These are phyloP conservation scores for Kwoniella dejecticola DNA, from an alignment of 768 basidiomycete genomes.

Conservation along the genomic window DNA sequence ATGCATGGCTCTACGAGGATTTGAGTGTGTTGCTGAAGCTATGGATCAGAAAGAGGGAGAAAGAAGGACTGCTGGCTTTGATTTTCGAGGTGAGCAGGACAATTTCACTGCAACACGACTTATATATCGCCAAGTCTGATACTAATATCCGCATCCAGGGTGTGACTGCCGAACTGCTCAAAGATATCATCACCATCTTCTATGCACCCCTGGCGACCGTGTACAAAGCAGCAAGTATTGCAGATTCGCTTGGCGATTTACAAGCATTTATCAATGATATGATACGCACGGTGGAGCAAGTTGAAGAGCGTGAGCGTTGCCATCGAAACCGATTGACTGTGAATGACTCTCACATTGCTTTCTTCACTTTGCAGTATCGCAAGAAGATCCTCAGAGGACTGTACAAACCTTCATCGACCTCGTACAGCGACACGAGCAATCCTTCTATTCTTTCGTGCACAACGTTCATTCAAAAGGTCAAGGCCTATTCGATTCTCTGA, in stretches of 20 bases:
- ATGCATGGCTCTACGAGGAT: slow-evolving; percentile 96
- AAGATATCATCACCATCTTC: slow-evolving; percentile 98
- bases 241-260: slow-evolving; percentile 85
- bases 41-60: slow-evolving; percentile 77
- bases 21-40: slow-evolving; percentile 75
- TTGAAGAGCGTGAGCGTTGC: slow-evolving; percentile 77
- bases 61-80: slow-evolving; percentile 86
- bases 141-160: too few relatives aligned
- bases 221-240: slow-evolving; percentile 94
- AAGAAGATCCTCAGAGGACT: slow-evolving; percentile 78
- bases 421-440: slow-evolving; percentile 87
- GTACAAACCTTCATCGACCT: slow-evolving; percentile 93
- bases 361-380: slow-evolving; percentile 63
- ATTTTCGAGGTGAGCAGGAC: slow-evolving; percentile 93
- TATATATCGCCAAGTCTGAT: not conserved
- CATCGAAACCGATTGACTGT: not conserved
- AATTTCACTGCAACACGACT: not conserved
- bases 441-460: slow-evolving; percentile 96
- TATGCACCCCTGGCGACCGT: slow-evolving; percentile 95
- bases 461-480: slow-evolving; percentile 97
- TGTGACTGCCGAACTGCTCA: slow-evolving; percentile 87
- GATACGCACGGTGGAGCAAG: slow-evolving; percentile 86
- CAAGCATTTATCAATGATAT: slow-evolving; percentile 95
- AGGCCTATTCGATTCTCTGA: slow-evolving; percentile 86
- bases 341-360: not conserved